phyloP scores from a whole-genome alignment of 371 early-diverging fungal species.

The Syncephalastrum sp. region DNA sequence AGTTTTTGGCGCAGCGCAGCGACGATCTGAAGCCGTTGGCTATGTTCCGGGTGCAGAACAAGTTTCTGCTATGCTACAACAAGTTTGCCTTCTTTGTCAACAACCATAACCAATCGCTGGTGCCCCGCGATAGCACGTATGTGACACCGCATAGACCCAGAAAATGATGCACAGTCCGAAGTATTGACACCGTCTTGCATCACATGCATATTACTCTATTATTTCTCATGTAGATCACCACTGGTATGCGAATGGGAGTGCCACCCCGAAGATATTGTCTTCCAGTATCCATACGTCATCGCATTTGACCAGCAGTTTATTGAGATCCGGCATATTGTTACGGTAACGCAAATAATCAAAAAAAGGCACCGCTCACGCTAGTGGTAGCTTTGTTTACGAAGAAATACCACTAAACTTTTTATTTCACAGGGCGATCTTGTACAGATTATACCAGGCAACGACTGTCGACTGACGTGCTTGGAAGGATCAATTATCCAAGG shows the following conservation, averaged over 20 bases:
- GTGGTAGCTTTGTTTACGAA: not conserved
- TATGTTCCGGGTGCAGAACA: conserved; percentile 66
- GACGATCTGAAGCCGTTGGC: conserved; percentile 68
- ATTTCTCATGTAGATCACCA: conserved; percentile 7
- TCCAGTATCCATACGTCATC: conserved; percentile 71
- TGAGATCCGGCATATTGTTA: conserved; percentile 78
- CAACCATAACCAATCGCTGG: conserved; percentile 31
- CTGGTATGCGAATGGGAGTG: conserved; percentile 37
- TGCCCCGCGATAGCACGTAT: conserved; percentile 28
- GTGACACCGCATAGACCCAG: conserved; percentile 7
- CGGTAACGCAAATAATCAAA: conserved; percentile 8
- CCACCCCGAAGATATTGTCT: conserved; percentile 51
- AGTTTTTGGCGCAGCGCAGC: conserved; percentile 69
- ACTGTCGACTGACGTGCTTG: conserved; percentile 15
- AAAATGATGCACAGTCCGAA: not conserved
- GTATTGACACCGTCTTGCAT: no score
- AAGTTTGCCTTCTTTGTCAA: conserved; percentile 88
- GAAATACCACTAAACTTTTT: not conserved
- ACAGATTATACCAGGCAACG: conserved; percentile 22
- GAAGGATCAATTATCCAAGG: conserved; percentile 18
- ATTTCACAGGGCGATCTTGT: conserved; percentile 21
- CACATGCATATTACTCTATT: not conserved
- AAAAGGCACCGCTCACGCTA: not conserved
- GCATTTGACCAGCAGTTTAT: conserved; percentile 82
- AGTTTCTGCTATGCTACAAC: conserved; percentile 79